Base-by-base conservation (phyloP, 1,284 basidiomycete species). In the Ustilago shanxiensis region DNA sequence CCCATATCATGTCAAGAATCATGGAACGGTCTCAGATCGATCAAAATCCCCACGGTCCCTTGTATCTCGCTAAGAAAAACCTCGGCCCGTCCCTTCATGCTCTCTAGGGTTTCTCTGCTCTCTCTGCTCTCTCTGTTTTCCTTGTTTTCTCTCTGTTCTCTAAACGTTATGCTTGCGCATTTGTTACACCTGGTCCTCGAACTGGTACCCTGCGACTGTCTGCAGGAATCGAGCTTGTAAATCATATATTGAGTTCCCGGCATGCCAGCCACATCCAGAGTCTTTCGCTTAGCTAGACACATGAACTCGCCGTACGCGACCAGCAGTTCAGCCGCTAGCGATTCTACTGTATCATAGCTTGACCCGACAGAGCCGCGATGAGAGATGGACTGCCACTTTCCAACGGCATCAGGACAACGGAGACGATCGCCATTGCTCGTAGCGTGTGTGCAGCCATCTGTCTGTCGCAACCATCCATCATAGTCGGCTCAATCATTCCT, bases 21-120 rank as follows among this genome's bases (percentile, higher is more conserved):
- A 11, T 33, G 13, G 26, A 51, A n/a, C 9, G 49, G 28, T 52
- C 50, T 33, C 29, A 29, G 50, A 33, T n/a, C 50, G 50, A 31
- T 10, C 29, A 11, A 52, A 31, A 26, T 35, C 50, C 50, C 29
- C 50, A 52, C 50, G n/a, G 50, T 52, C 29, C 29, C 41, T 44
- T 52, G 50, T 52, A 52, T 52, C 50, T 35, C 50, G 50, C 50
- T 35, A 52, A 2, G 14, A 9, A 13, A 11, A 14, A n/a, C 7
- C 24, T 49, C 47, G 26, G 47, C 47, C 47, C 22, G 47, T 49
- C 47, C 47, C 13, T 28, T 18, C 26, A 24, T 49, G 47, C 47
- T 49, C 47, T 49, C 26, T 49, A 26, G 3, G 5, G 5, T 28
- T 24, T 26, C n/a, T 6, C n/a, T 22, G 20, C 9, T 7, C 45